Base-by-base conservation (phyloP, 2,329 filamentous ascomycete species). In the Trichocomaceae sp. region DNA sequence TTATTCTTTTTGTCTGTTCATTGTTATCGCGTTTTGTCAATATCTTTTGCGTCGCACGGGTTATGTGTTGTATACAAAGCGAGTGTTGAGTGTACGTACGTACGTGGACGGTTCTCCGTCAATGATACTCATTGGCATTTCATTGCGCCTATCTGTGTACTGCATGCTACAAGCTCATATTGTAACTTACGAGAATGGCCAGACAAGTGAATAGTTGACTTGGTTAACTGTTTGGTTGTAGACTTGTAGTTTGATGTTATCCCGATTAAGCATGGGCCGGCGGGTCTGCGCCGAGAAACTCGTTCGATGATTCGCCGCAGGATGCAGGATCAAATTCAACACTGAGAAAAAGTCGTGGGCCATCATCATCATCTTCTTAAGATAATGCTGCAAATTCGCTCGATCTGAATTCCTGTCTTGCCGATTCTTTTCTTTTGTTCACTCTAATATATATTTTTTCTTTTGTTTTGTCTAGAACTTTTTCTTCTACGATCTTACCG, bases 271-370 rank as follows among this genome's bases (percentile, higher is more conserved):
- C 13, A 35, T 35, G 12, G 8, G 8, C 31, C 15, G 23, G 51
- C 42, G 50, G 50, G 50, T 47, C 50, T 44, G 44, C n/a, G 9
- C 50, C 23, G 44, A 53, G 44, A 47, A 39, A 53, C 39, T 9
- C 22, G n/a, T n/a, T n/a, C n/a, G n/a, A n/a, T n/a, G n/a, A 53
- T 53, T 53, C 41, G 50, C 50, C 31, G 50, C 50, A 45, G 4
- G 2, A 2, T n/a, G n/a, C n/a, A n/a, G n/a, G n/a, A 26, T 31
- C 45, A 20, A 19, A 22, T n/a, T 44, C 35, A 31, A 47, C 50
- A 35, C 50, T 41, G 33, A 39, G 47, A 53, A 53, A 47, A 39
- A 45, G 46, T 41, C n/a, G 20, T 52, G 39, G 15, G 20, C 17
- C 15, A 47, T 13, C 22, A 15, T 53, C 44, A 33, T n/a, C n/a